Evolutionary conservation across 192 early-diverging fungal species (phyloP), one percentile per base, ranked within the genome.

Genomic region (Entomortierella lignicola): DNA sequence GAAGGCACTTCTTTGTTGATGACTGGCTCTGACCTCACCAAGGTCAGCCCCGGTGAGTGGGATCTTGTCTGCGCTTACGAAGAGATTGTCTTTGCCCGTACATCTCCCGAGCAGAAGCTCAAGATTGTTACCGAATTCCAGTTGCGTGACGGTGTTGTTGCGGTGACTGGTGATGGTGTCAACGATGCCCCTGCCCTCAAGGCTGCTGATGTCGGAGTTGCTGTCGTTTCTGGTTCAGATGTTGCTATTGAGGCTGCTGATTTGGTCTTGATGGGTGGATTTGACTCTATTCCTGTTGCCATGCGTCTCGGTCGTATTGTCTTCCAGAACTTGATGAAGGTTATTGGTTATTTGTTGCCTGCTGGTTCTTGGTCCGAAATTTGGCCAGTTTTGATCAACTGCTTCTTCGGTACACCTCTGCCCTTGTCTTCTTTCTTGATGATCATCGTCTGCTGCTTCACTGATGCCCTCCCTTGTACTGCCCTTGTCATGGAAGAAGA

Each of bases 101-200:
- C 94, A 25, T 92, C 93, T n/a, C 94, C 95, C 10, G 93, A 95
- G 66, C 95, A 95, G 69, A 97, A 97, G 77, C 75, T 79, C 51
- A 79, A 70, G 63, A 79, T 79, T 50, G 82, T 97, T n/a, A 85
- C 88, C 56, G 86, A 91, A 67, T 85, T 94, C 66, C 89, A 93
- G 65, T 77, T 73, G n/a, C 90, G 94, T 70, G 91, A 88, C 32
- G 84, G 86, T 68, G 75, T 88, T 17, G 94, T 98, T 27, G 97
- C 90, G 4, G 94, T 96, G 4, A 96, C 94, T 17, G 96, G 96
- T 64, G 96, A 98, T 66, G 97, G 95, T 63, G 93, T 94, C 15
- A 97, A 97, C 72, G 97, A 98, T 64, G 88, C 95, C 56, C 94
- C 95, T 37, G 94, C 97, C 17, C 87, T 98, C 63, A 95, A 93